Evolutionary conservation across 2,329 filamentous ascomycete genomes (phyloP).

Genomic region (Cladosporium phlei): DNA sequence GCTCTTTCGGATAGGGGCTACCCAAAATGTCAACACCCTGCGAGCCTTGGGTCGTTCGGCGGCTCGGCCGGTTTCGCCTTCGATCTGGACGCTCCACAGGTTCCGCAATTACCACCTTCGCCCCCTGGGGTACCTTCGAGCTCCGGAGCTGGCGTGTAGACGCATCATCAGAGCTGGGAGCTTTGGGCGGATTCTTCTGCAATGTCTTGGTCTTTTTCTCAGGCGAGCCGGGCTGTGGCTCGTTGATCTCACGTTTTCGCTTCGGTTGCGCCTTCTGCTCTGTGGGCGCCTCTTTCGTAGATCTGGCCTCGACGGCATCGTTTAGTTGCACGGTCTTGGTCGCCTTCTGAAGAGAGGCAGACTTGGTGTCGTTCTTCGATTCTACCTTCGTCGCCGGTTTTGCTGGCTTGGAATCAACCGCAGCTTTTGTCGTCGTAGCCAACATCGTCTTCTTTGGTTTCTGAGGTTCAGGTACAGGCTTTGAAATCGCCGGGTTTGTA

Average conservation of each 20-base stretch:
- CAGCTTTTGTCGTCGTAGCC: too few relatives aligned
- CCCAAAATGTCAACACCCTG: slow-evolving; percentile 27
- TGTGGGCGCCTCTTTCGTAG: too few relatives aligned
- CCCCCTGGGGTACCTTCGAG: not conserved
- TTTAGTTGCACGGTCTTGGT: too few relatives aligned
- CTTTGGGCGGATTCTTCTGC: not conserved
- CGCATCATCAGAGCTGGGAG: not conserved
- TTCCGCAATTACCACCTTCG: too few relatives aligned
- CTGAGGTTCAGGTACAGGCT: not conserved
- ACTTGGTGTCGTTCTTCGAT: too few relatives aligned
- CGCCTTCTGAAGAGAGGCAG: too few relatives aligned
- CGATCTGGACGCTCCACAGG: not conserved
- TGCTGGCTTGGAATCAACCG: too few relatives aligned
- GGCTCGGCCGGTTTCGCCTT: not conserved
- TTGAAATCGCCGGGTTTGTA: too few relatives aligned
- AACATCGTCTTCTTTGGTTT: too few relatives aligned
- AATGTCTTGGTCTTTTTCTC: not conserved
- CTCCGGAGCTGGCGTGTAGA: too few relatives aligned
- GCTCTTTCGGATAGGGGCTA: slow-evolving; percentile 27
- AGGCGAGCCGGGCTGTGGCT: not conserved
- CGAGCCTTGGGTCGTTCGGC: slow-evolving; percentile 18
- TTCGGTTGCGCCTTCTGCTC: not conserved
- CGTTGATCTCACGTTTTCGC: not conserved
- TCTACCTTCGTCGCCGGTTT: too few relatives aligned
- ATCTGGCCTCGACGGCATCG: not conserved